A percentile compares a stretch with the other conserved stretches of the same genome.
Conservation (phyloP, 1,139 yeast species). For the Pichia sp. region DNA sequence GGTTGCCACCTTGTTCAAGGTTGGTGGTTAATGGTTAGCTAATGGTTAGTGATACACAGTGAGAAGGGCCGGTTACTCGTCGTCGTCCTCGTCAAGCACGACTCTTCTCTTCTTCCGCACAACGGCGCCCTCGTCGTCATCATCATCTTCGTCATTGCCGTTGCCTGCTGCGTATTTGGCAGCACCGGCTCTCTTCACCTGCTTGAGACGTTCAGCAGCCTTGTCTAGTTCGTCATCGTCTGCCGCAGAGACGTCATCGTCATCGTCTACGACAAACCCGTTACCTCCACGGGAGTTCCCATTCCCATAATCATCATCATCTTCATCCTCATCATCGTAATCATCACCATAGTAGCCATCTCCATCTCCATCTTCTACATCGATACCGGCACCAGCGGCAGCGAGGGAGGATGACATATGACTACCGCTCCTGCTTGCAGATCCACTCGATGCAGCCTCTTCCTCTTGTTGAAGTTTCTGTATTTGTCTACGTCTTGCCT, state of each 20-base stretch:
- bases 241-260: slow-evolving; percentile 37
- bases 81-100: slow-evolving; percentile 55
- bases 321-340: no score
- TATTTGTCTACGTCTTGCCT: slow-evolving; percentile 62
- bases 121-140: slow-evolving; percentile 38
- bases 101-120: slow-evolving; percentile 48
- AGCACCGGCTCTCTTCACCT: slow-evolving; percentile 30
- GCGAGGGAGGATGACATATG: no score
- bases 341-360: no score
- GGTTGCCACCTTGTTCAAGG: neutral
- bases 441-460: no score
- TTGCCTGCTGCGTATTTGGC: slow-evolving; percentile 22
- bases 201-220: slow-evolving; percentile 29
- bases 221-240: slow-evolving; percentile 40
- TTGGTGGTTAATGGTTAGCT: no score
- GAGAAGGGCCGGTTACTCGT: neutral
- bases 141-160: slow-evolving; percentile 29
- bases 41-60: no score
- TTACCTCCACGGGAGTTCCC: slow-evolving; percentile 41
- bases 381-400: slow-evolving; percentile 17
- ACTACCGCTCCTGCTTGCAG: slow-evolving; percentile 16
- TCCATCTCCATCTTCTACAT: slow-evolving; percentile 27
- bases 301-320: slow-evolving; percentile 30
- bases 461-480: slow-evolving; percentile 47
- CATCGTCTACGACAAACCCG: slow-evolving; percentile 40